A percentile compares a stretch with the other conserved stretches of the same genome.
These are phyloP conservation scores for Chimonanthus praecox DNA, from an alignment of 164 flowering plant genomes.

Conservation along the genomic window DNA sequence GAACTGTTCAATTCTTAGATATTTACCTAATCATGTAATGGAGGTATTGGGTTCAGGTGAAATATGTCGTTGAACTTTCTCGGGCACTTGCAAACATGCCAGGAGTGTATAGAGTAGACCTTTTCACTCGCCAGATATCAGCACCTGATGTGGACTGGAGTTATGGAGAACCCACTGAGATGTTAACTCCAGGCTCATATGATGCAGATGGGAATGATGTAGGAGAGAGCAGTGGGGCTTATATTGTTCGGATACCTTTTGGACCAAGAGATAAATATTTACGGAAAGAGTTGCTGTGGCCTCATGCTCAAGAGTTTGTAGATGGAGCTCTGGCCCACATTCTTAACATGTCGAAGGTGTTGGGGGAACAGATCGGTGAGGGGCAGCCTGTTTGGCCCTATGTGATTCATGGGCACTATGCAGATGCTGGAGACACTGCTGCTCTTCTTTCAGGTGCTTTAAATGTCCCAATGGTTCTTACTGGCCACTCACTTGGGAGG, in stretches of 20 bases:
- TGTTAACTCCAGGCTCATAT: slow-evolving; percentile 54
- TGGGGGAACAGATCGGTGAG: slow-evolving; percentile 84
- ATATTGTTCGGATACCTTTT: slow-evolving; percentile 93
- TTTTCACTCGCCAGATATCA: slow-evolving; percentile 87
- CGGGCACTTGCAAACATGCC: slow-evolving; percentile 95
- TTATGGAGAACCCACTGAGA: slow-evolving; percentile 95
- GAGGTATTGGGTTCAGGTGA: slow-evolving; percentile 45
- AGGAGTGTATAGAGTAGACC: slow-evolving; percentile 97
- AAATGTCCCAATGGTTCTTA: slow-evolving; percentile 97
- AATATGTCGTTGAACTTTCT: slow-evolving; percentile 97
- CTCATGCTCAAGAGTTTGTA: slow-evolving; percentile 92
- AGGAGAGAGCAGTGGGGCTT: slow-evolving; percentile 97
- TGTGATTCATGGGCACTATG: slow-evolving; percentile 98
- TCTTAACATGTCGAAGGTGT: slow-evolving; percentile 84
- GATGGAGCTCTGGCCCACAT: slow-evolving; percentile 94
- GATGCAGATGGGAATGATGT: slow-evolving; percentile 52
- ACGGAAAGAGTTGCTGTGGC: slow-evolving; percentile 87
- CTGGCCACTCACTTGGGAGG: slow-evolving; percentile 98
- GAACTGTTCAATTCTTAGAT: background rate
- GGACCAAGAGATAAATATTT: slow-evolving; percentile 90
- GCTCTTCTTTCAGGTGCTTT: slow-evolving; percentile 95
- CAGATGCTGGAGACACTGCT: slow-evolving; percentile 97
- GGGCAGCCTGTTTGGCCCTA: slow-evolving; percentile 94
- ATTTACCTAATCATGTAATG: background rate
- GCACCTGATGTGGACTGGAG: slow-evolving; percentile 94